These are phyloP conservation scores for Barnettozyma populi DNA, from an alignment of 805 yeast species.

Conservation along the genomic window DNA sequence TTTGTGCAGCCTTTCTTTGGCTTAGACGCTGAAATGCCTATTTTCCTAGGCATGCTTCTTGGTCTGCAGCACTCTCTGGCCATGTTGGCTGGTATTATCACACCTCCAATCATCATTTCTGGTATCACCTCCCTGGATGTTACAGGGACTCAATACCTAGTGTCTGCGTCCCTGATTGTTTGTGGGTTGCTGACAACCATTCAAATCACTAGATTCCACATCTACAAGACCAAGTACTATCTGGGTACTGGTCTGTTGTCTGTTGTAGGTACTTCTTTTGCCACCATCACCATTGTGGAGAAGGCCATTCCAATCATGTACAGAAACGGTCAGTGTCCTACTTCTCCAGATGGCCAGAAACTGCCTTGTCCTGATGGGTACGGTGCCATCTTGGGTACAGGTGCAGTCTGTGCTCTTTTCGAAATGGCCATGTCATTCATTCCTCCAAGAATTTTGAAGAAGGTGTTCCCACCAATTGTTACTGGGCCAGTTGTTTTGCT, in stretches of 20 bases:
- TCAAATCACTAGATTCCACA: slow-evolving; percentile 78
- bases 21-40: slow-evolving; percentile 71
- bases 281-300: slow-evolving; percentile 75
- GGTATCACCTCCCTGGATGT: slow-evolving; percentile 52
- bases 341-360: slow-evolving; percentile 53
- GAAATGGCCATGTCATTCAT: slow-evolving; percentile 70
- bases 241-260: slow-evolving; percentile 86
- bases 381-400: slow-evolving; percentile 80
- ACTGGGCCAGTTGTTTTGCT: slow-evolving; percentile 90
- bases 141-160: slow-evolving; percentile 52
- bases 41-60: slow-evolving; percentile 66
- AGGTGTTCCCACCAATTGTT: slow-evolving; percentile 80
- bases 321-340: slow-evolving; percentile 58
- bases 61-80: slow-evolving; percentile 87
- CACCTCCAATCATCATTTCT: slow-evolving; percentile 77
- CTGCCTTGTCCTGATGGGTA: slow-evolving; percentile 88
- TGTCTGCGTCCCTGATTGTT: slow-evolving; percentile 65
- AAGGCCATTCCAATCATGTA: slow-evolving; percentile 82
- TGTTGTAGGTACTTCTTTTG: slow-evolving; percentile 88
- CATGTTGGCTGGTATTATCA: slow-evolving; percentile 86
- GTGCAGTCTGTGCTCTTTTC: slow-evolving; percentile 68
- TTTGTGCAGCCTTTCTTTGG: slow-evolving; percentile 80
- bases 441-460: slow-evolving; percentile 68
- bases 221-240: slow-evolving; percentile 66
- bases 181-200: slow-evolving; percentile 66